phyloP scores from a whole-genome alignment of 2,329 filamentous ascomycete genomes.

The Clarireedia monteithiana region DNA sequence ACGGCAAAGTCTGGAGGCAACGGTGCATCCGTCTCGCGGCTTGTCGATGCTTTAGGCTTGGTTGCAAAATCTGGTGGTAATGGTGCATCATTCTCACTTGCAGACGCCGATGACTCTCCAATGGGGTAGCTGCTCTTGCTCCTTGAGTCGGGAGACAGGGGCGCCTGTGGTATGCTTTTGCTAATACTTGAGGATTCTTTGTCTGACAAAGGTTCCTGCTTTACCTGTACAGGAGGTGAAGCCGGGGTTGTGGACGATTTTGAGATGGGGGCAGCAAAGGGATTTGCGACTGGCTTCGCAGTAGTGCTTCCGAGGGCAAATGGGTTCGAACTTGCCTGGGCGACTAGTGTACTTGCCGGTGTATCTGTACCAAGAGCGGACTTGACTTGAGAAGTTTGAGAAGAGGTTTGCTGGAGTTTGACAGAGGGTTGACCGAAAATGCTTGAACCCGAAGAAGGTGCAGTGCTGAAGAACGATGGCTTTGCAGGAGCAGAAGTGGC shows the following conservation, averaged over 20 bases:
- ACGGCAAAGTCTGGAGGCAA: slow-evolving; percentile 33
- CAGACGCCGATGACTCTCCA: slow-evolving; percentile 35
- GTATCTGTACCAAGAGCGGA: slow-evolving; percentile 8
- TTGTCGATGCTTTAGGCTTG: slow-evolving; percentile 12
- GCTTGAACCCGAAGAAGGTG: slow-evolving; percentile 7
- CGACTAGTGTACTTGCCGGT: slow-evolving; percentile 2
- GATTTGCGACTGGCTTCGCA: slow-evolving; percentile 7
- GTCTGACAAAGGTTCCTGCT: slow-evolving; percentile 19
- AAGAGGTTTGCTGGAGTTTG: slow-evolving; percentile 8
- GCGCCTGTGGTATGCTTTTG: slow-evolving; percentile 28
- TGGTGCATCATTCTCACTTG: slow-evolving; percentile 33
- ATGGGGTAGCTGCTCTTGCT: slow-evolving; percentile 29
- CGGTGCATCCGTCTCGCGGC: slow-evolving; percentile 32
- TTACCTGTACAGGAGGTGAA: slow-evolving; percentile 18
- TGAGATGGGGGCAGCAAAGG: slow-evolving; percentile 15
- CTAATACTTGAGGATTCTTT: slow-evolving; percentile 14
- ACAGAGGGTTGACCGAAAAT: slow-evolving; percentile 16
- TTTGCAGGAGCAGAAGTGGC: slow-evolving; percentile 22
- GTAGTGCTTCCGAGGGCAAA: slow-evolving; percentile 15
- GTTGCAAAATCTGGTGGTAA: slow-evolving; percentile 33
- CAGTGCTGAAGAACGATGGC: slow-evolving; percentile 14
- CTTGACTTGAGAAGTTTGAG: slow-evolving; percentile 8
- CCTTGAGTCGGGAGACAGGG: slow-evolving; percentile 38
- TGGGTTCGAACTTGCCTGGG: slow-evolving; percentile 9
- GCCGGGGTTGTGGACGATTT: slow-evolving; percentile 11